Evolutionary conservation across 352 stramenopile species (phyloP).

Genomic region (Pythium folliculosum): DNA sequence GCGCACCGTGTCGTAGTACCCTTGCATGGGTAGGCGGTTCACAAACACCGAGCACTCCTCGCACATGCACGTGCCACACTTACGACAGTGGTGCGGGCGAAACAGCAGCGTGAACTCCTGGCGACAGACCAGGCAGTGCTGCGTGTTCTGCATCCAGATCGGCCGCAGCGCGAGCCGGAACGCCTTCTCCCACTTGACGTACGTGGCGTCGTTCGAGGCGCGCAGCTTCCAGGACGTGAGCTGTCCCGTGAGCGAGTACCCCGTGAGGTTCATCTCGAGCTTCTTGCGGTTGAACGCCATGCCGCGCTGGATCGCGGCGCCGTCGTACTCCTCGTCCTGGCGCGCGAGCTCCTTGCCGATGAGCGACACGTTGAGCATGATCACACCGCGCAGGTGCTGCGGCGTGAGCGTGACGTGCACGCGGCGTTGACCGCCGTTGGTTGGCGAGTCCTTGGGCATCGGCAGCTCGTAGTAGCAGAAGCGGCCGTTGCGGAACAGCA

Average conservation of each 20-base stretch:
- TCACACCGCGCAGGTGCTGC: conserved; percentile 77
- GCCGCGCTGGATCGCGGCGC: conserved; percentile 61
- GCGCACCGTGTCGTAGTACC: conserved; percentile 82
- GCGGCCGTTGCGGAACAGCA: conserved; percentile 78
- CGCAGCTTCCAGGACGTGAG: conserved; percentile 83
- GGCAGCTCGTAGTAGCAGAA: conserved; percentile 89
- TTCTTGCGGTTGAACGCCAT: conserved; percentile 83
- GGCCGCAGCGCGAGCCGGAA: conserved; percentile 75
- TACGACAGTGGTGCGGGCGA: conserved; percentile 79
- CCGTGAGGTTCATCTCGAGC: conserved; percentile 82
- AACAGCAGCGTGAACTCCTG: conserved; percentile 74
- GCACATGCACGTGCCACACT: conserved; percentile 85
- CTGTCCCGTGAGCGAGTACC: conserved; percentile 73
- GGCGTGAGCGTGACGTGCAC: conserved; percentile 77
- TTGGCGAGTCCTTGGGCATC: conserved; percentile 44
- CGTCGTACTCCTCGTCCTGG: conserved; percentile 73
- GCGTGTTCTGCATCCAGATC: conserved; percentile 82
- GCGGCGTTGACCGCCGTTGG: conserved; percentile 25
- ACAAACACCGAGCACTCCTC: conserved; percentile 83
- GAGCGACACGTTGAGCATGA: conserved; percentile 81
- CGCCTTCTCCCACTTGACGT: conserved; percentile 79
- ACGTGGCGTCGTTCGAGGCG: conserved; percentile 67
- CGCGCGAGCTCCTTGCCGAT: conserved; percentile 66
- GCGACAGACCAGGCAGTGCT: conserved; percentile 74
- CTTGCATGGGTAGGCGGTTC: conserved; percentile 73